Evolutionary conservation across 805 yeast species (phyloP).

Genomic region (Saccharomyces kudriavzevii): DNA sequence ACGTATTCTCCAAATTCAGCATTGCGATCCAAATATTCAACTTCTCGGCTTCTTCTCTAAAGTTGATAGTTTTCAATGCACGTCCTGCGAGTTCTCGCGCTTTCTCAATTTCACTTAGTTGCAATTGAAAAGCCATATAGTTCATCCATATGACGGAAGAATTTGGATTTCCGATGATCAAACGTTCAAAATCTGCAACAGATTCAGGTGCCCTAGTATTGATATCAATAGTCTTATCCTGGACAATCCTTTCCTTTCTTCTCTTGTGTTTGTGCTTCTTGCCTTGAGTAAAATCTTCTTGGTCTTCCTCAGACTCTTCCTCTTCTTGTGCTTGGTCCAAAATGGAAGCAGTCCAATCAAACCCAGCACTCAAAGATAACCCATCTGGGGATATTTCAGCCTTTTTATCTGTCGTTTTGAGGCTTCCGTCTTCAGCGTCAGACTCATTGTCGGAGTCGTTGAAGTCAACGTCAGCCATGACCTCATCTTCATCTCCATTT

Average conservation of each 20-base stretch:
- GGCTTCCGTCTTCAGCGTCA: conserved; percentile 30
- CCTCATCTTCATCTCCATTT: conserved; percentile 27
- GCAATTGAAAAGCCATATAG: conserved; percentile 95
- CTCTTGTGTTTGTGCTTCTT: conserved; percentile 41
- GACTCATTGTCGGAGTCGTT: conserved; percentile 13
- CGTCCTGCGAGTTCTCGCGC: conserved; percentile 91
- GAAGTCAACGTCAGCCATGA: conserved; percentile 24
- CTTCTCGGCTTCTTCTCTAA: conserved; percentile 88
- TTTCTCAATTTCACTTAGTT: conserved; percentile 85
- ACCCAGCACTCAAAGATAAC: conserved; percentile 67
- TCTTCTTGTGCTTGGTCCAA: conserved; percentile 69
- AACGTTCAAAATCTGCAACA: conserved; percentile 81
- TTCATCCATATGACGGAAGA: conserved; percentile 95
- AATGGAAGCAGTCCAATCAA: conserved; percentile 92
- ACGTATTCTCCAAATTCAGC: conserved; percentile 85
- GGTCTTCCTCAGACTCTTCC: conserved; percentile 49
- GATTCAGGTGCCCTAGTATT: conserved; percentile 86
- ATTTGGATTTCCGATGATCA: conserved; percentile 85
- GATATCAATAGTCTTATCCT: conserved; percentile 80
- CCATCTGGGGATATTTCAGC: conserved; percentile 38
- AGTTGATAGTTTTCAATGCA: conserved; percentile 82
- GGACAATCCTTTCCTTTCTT: conserved; percentile 38
- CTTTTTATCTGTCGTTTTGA: conserved; percentile 8
- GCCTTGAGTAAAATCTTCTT: conserved; percentile 40
- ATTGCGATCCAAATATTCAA: conserved; percentile 93